Evolutionary conservation across 345 rosid genomes (phyloP), one percentile per base, ranked within the genome.

Genomic region (Hevea brasiliensis): DNA sequence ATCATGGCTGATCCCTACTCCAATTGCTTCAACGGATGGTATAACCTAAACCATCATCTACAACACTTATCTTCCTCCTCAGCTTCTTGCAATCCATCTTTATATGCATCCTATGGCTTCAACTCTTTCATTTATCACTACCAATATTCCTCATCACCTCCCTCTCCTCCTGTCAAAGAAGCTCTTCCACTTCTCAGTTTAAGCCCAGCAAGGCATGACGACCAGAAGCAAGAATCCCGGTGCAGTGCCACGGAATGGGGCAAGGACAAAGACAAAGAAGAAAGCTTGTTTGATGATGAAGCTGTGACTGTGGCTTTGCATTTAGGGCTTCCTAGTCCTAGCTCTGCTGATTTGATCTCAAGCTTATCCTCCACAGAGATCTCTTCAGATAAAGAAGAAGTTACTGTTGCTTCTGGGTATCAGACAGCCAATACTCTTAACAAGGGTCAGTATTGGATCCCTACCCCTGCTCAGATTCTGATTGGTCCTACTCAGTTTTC

Each of bases 401-500:
- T 60, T n/a, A 64, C 82, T 65, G 75, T 77, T 61, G 85, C 75
- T 68, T 65, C 84, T 61, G 84, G 80, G 13, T 80, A 70, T 67
- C 67, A 67, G 7, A 40, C 67, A 35, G 40, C 81, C 37, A 32
- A 4, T 65, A 61, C 65, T 64, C 89, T 88, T 67, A 87, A 85
- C 82, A 89, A 82, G 73, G 89, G 90, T 45, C 98, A 95, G 79
- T 92, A 91, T 81, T 96, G 99, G 99, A 96, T 93, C 76, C 99
- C 99, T 6, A 96, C 98, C n/a, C 97, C 98, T 66, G 80, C 98
- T 67, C 99, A 96, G 83, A 96, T 96, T 81, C 85, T 93, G 54
- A 89, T 96, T 80, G 99, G 99, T 59, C 99, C 98, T 44, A 91
- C 97, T 1, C 99, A 96, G 84, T 96, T 93, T 80, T 89, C 99